Base-by-base conservation (phyloP, 2,329 filamentous ascomycete species). In the Esteya vermicola region DNA sequence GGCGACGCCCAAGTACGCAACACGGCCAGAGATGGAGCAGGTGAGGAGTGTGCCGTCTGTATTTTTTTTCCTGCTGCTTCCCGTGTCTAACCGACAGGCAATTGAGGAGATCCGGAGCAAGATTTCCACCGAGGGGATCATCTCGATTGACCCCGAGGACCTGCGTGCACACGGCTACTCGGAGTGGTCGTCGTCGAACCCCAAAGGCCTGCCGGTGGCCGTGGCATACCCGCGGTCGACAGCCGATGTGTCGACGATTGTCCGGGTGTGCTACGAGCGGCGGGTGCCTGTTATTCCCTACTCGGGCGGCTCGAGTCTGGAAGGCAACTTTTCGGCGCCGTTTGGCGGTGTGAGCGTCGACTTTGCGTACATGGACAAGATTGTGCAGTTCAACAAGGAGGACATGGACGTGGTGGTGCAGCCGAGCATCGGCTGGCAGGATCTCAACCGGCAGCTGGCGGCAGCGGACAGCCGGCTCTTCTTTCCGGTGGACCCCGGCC, bases 341-440 rank as follows among this genome's bases (percentile, higher is more conserved):
- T 81, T 79, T 53, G 86, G 86, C 12, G 88, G 88, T 12, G 74
- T 95, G 53, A 89, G 83, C 48, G 81, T 95, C 38, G 88, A 95
- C 54, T 95, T 95, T 56, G 74, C 76, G 1, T 75, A 75, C 52
- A 95, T 95, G 88, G 81, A 93, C 55, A 67, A 78, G 51, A 81
- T 94, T 21, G 50, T 95, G 23, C 67, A 78, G 40, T 67, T 94
- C 42, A 81, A 93, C 56, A 78, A 82, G 49, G 80, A 84, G 4
- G 88, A 94, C 55, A 85, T 94, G 82, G 88, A 95, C 51, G 70
- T 94, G 37, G 83, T 93, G 5, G 85, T 95, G 4, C 88, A 95
- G 56, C 88, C 88, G 4, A 83, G 82, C 7, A 79, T 95, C 9
- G 80, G 81, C n/a, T 95, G 86, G 86, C 86, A 93, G 70, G 76